Conservation (phyloP, 2,329 filamentous ascomycete species). For the Colletotrichum sp. region DNA sequence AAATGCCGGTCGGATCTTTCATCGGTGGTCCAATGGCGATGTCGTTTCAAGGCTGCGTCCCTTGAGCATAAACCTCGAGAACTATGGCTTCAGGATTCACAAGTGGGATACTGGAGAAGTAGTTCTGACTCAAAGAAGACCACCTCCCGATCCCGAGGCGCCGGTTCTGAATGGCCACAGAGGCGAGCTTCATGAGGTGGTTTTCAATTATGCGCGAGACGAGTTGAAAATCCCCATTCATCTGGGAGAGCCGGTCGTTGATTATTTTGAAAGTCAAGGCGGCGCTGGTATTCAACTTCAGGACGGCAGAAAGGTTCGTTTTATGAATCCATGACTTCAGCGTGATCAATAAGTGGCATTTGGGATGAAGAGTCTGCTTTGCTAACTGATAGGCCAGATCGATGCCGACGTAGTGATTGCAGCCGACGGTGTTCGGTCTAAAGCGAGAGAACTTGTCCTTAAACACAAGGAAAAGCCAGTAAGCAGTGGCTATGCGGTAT, state of each 20-base stretch:
- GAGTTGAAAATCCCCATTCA: conserved; percentile 28
- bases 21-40: conserved; percentile 58
- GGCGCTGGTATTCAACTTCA: neutral
- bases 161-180: conserved; percentile 66
- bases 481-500: neutral
- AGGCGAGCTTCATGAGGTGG: conserved; percentile 63
- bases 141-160: conserved; percentile 46
- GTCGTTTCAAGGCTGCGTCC: conserved; percentile 31
- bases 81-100: conserved; percentile 66
- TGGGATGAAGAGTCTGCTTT: rapidly evolving
- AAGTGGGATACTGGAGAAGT: conserved; percentile 53
- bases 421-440: neutral
- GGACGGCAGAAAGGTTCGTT: neutral
- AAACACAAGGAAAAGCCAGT: neutral
- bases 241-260: neutral
- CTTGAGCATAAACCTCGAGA: neutral
- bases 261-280: neutral
- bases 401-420: neutral
- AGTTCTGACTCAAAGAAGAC: conserved; percentile 57
- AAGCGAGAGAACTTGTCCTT: neutral
- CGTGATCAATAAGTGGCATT: neutral
- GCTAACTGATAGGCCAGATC: rapidly evolving
- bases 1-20: conserved; percentile 66
- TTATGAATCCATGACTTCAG: rapidly evolving
- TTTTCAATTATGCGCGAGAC: conserved; percentile 62